Evolutionary conservation across 768 basidiomycete genomes (phyloP), one percentile per base, ranked within the genome.

Genomic region (Suillus luteus): DNA sequence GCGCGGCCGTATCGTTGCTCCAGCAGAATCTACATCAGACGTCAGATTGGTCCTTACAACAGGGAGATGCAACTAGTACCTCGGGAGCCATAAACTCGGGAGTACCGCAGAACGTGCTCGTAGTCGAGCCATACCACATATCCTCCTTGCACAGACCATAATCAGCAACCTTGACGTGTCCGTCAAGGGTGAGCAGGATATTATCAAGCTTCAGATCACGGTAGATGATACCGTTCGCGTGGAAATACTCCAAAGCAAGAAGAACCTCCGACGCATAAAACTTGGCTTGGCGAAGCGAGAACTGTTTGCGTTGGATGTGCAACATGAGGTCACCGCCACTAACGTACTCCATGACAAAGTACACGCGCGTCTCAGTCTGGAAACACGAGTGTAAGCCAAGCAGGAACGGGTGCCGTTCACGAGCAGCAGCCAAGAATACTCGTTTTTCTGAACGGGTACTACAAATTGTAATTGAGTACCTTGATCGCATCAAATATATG

Each of bases 71-170:
- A 48, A n/a, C 14, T 31, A 12, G 41, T 66, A 96, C 96, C 85
- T 99, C 97, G 3, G 97, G 97, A 24, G 97, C 97, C 97, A 99
- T 99, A 77, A 99, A 99, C 75, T 99, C 97, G 0, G 97, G 97
- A 19, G 97, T 99, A 60, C 97, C 97, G 78, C 97, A 99, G 79
- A 99, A 99, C 3, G 97, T 99, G 76, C 93, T 95, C 3, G 97
- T 99, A 24, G 96, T 98, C 71, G 90, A 87, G 17, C 95, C 95
- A 68, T 84, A 87, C 93, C 93, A 96, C 96, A 99, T 99, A 22
- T 99, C 94, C 73, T 99, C 97, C 75, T 99, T 99, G 79, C 97
- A 99, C 52, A 99, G 82, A 77, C 97, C 97, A 76, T 99, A 99
- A 81, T 99, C 97, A 60, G 95, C 97, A 15, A 99, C 95, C 77